Evolutionary conservation across 257 asterid genomes (phyloP), one percentile per base, ranked within the genome.

Genomic region (Ilex aquifolium): DNA sequence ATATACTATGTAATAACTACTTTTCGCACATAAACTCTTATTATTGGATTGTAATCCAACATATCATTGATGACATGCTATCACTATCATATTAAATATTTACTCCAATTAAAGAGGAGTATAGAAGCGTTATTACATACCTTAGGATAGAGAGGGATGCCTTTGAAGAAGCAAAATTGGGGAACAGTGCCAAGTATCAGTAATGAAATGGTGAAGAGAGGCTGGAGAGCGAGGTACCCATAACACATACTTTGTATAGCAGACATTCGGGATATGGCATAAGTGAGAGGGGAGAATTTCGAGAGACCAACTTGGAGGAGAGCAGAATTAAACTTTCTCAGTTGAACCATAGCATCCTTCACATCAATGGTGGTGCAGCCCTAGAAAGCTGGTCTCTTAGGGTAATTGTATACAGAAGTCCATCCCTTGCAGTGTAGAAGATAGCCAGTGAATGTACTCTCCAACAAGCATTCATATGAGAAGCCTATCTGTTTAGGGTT

Each of bases 351-450:
- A 50, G 56, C 14, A 50, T 50, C 56, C 56, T 50, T 50, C 56
- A 50, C 13, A 14, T 50, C 56, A 50, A 50, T 50, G 56, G 56
- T 50, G 56, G 56, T 50, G 17, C 56, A 50, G 13, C 56, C 56
- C 6, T 5, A 14, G 56, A 50, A 50, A 14, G 7, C 6, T 50
- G 15, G n/a, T 14, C 56, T 50, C n/a, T 50, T 50, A 14, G 56
- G 56, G n/a, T 50, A 50, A 11, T 5, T 3, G 13, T 50, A 14
- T 14, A 50, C 56, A 50, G 56, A 50, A 6, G 5, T 50, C 56
- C 56, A 50, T 50, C 56, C 56, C n/a, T 50, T 50, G 56, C n/a
- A 6, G n/a, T 50, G 56, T 4, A 50, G 56, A 11, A 50, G 17
- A n/a, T 50, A 50, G 6, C 56, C 56, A 10, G 56, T 50, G 56